Evolutionary conservation across 176 grass and related monocot genomes (phyloP), one percentile per base, ranked within the genome.

Genomic region (Otatea glauca): DNA sequence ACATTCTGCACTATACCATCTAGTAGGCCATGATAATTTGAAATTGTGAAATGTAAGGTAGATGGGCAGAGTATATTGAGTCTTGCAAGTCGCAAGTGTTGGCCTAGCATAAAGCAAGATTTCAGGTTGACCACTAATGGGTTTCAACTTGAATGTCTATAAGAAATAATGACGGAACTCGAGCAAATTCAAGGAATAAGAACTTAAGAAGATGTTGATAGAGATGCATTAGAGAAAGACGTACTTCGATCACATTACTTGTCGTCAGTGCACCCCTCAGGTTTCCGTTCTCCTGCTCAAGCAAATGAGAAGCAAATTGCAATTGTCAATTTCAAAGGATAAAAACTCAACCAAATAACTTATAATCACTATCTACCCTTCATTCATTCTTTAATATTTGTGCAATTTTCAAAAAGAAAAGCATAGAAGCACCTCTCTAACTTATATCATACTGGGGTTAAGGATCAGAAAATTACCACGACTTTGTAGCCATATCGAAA

Each of bases 401-500:
- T 29, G 29, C 29, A 29, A 29, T 1, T 29, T 29, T 29, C 29
- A 29, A 29, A 29, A 29, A 29, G 29, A 29, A 29, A 29, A 29
- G 29, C 29, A 29, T 29, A 29, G 1, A 29, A 29, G 29, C 29
- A 29, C 29, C 29, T 29, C 29, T 29, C 29, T 0, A 29, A 29
- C 29, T 29, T 29, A 29, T 1, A 50, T 42, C 76, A 20, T 50
- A 73, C 18, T 61, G 50, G 47, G 12, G 5, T 38, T 32, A 39
- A 89, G 68, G 62, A 65, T 66, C 6, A 85, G 44, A 88, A 59
- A 83, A 67, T 87, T 89, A 96, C 93, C 85, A 99, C 93, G 77
- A 99, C 88, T 83, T 99, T 99, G 89, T 93, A 99, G 81, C 96
- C 93, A 42, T 99, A 99, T 67, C 90, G 77, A 38, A 96, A 96